These are phyloP conservation scores for Erodium chrysanthum DNA, from an alignment of 441 rosid species.

Conservation along the genomic window DNA sequence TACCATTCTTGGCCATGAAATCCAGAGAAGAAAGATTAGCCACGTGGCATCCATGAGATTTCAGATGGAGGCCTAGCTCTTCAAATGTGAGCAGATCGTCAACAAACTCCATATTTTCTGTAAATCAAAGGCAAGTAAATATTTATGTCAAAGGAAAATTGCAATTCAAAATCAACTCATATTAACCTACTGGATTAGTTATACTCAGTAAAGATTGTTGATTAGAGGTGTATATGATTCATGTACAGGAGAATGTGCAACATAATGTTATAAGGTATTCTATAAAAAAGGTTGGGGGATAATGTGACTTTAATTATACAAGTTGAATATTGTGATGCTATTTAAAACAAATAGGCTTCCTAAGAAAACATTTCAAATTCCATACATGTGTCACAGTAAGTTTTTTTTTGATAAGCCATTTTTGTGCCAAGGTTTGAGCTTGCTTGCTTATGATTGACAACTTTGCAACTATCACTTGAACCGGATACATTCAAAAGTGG, in stretches of 20 bases:
- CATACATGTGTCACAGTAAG: no score
- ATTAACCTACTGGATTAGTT: neutral
- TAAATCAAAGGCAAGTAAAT: conserved; percentile 17
- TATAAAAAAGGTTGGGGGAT: no score
- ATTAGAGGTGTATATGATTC: no score
- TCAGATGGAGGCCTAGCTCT: conserved; percentile 60
- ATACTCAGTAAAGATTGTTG: neutral
- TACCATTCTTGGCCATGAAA: conserved; percentile 57
- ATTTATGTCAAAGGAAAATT: neutral
- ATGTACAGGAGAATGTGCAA: neutral
- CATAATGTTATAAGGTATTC: no score
- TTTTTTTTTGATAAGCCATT: no score
- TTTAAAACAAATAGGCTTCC: no score
- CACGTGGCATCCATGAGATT: conserved; percentile 65
- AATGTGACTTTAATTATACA: no score
- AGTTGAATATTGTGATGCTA: no score
- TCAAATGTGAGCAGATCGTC: conserved; percentile 74
- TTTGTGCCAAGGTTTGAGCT: no score
- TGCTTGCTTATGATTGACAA: neutral
- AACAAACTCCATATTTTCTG: conserved; percentile 92
- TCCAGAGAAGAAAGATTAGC: conserved; percentile 85
- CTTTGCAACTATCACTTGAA: no score
- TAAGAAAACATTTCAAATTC: no score
- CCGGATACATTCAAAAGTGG: no score
- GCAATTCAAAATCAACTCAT: neutral